Conservation (phyloP, 2,329 filamentous ascomycete genomes). For the Ophiostoma ips region DNA sequence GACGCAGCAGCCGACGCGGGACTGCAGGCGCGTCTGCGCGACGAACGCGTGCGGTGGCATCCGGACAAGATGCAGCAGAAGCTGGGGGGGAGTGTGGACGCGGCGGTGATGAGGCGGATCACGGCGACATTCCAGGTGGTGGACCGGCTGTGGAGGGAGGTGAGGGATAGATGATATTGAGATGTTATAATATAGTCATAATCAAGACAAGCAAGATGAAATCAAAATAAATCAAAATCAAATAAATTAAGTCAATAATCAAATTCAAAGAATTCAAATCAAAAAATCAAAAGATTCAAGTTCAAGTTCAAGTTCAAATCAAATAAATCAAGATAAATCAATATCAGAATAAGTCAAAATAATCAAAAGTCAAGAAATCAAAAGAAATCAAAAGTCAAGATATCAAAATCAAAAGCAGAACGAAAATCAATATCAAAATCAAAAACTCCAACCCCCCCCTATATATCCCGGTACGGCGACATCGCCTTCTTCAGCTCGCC, state of each 20-base stretch:
- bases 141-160: conserved; percentile 63
- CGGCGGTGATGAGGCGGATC: conserved; percentile 59
- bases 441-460: neutral
- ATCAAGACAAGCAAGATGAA: too few species aligned
- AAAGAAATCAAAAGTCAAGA: neutral
- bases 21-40: conserved; percentile 47
- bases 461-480: conserved; percentile 46
- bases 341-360: too few species aligned
- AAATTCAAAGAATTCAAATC: neutral
- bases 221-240: too few species aligned
- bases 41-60: conserved; percentile 87
- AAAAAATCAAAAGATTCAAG: neutral
- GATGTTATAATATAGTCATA: too few species aligned
- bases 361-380: neutral
- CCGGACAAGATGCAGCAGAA: conserved; percentile 94
- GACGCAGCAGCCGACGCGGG: conserved; percentile 28
- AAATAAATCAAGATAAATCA: neutral
- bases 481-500: conserved; percentile 65
- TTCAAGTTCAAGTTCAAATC: neutral
- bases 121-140: conserved; percentile 88
- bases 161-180: neutral
- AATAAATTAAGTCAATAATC: neutral
- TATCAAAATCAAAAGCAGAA: neutral
- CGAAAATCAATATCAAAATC: neutral
- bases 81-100: conserved; percentile 56